Evolutionary conservation across 2,329 filamentous ascomycete genomes (phyloP), one percentile per base, ranked within the genome.

Genomic region (Fusarium goolgardi): DNA sequence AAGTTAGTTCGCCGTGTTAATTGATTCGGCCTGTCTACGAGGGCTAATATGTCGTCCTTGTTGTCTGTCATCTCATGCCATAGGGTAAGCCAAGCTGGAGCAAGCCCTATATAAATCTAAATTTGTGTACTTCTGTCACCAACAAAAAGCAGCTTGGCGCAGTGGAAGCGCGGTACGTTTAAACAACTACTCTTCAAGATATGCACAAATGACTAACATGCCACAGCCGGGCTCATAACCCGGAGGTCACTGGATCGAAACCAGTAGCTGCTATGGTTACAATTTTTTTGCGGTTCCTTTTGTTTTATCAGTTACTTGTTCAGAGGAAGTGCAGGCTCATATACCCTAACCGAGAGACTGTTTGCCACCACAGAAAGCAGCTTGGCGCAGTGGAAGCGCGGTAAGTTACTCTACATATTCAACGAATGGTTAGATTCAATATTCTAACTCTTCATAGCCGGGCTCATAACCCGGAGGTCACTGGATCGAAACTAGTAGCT

Each of bases 381-480:
- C 60, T 71, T 65, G 59, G 59, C 69, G 60, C 66, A 71, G 69
- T 69, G 67, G 69, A 69, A 70, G 67, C 51, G 51, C 51, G 51
- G 51, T 54, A 51, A 51, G 53, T 56, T 51, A 31, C 39, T 45
- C 6, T 45, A 20, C 6, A 27, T 31, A 34, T 31, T 37, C 52
- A 29, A 32, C 21, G 21, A 32, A 25, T 25, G 20, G 12, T 39
- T 29, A 39, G 35, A 21, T 34, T 54, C 50, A 44, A 44, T 23
- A 37, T 56, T 51, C 44, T 55, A 55, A 55, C 50, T 49, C 32
- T 27, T 29, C 43, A 23, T n/a, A 55, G 53, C 69, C 69, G 69
- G 67, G 69, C 70, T 71, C 70, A 70, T 68, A 71, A 68, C 66
- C 68, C 66, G 68, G 68, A 52, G 68, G 53, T 55, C 50, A 45